These are phyloP conservation scores for Trametes polyzona DNA, from an alignment of 1,284 basidiomycete genomes.

Conservation along the genomic window DNA sequence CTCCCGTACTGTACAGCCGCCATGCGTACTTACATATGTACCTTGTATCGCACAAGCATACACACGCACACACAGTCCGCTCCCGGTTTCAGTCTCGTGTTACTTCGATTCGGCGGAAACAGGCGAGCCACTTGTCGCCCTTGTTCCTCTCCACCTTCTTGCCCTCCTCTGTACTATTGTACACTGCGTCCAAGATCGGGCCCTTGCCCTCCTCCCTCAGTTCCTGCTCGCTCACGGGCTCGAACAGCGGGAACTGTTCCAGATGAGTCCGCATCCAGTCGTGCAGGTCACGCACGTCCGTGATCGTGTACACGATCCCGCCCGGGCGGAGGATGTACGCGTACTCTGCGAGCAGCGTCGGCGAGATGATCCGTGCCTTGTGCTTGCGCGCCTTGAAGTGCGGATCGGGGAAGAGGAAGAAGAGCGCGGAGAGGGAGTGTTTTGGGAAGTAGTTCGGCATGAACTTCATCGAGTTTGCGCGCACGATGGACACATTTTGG, in stretches of 20 bases:
- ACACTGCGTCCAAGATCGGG: slow-evolving; percentile 80
- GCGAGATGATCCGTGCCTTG: slow-evolving; percentile 97
- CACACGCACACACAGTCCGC: not conserved
- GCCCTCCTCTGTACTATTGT: slow-evolving; percentile 91
- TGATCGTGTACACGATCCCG: slow-evolving; percentile 97
- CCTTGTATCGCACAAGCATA: slow-evolving; percentile 1
- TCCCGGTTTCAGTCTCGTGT: slow-evolving; percentile 21
- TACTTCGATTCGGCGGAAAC: slow-evolving; percentile 69
- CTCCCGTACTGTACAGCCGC: not conserved
- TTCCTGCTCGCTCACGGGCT: slow-evolving; percentile 74
- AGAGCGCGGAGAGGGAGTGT: slow-evolving; percentile 89
- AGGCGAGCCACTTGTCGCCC: slow-evolving; percentile 89
- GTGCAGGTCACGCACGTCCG: slow-evolving; percentile 94
- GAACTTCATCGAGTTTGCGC: slow-evolving; percentile 99
- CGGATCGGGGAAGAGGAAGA: slow-evolving; percentile 99
- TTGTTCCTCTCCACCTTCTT: slow-evolving; percentile 94
- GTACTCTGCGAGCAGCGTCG: slow-evolving; percentile 92
- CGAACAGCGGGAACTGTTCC: slow-evolving; percentile 85
- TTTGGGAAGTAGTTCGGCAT: slow-evolving; percentile 96
- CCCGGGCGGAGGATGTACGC: slow-evolving; percentile 91
- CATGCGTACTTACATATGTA: not conserved
- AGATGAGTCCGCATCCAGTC: slow-evolving; percentile 96
- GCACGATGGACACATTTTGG: slow-evolving; percentile 93
- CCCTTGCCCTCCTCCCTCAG: slow-evolving; percentile 76
- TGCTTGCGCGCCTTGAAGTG: slow-evolving; percentile 99